phyloP scores from a whole-genome alignment of 768 basidiomycete species.

The Lentinus brumalis region DNA sequence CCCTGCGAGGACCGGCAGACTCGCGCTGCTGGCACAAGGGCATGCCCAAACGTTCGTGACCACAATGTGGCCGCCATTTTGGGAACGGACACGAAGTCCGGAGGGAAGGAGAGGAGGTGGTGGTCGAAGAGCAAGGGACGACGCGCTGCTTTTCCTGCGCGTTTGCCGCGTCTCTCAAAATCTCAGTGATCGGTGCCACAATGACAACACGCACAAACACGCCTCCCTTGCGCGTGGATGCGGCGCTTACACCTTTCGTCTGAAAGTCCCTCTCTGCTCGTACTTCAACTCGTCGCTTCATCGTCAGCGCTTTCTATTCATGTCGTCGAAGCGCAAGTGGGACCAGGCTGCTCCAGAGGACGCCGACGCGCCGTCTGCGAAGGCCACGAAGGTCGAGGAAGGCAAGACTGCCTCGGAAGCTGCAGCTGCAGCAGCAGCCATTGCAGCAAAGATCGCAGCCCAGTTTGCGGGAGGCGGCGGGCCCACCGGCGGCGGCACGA shows the following conservation, averaged over 20 bases:
- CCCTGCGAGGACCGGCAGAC: conserved; percentile 6
- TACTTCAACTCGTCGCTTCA: background rate
- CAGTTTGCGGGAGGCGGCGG: conserved; percentile 58
- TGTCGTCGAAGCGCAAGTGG: conserved; percentile 84
- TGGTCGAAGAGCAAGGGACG: too few relatives aligned
- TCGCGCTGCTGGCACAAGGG: conserved; percentile 5
- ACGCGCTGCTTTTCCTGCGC: background rate
- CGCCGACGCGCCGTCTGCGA: conserved; percentile 39
- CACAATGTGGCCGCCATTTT: conserved; percentile 18
- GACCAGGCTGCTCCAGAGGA: conserved; percentile 63
- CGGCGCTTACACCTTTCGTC: background rate
- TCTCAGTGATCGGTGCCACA: conserved; percentile 7
- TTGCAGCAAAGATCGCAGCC: conserved; percentile 94
- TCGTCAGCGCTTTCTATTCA: conserved; percentile 21
- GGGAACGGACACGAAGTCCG: conserved; percentile 1
- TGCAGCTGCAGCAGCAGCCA: conserved; percentile 79
- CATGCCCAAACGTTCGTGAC: conserved; percentile 1
- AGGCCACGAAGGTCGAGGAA: conserved; percentile 50
- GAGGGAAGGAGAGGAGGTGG: background rate
- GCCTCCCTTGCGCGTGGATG: background rate
- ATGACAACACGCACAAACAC: conserved; percentile 9
- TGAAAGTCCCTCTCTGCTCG: background rate
- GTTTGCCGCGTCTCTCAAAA: conserved; percentile 11
- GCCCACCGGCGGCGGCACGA: conserved; percentile 41
- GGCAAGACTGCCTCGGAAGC: conserved; percentile 67